phyloP scores from a whole-genome alignment of 116 monocot species.

The Phalaenopsis hybrid region DNA sequence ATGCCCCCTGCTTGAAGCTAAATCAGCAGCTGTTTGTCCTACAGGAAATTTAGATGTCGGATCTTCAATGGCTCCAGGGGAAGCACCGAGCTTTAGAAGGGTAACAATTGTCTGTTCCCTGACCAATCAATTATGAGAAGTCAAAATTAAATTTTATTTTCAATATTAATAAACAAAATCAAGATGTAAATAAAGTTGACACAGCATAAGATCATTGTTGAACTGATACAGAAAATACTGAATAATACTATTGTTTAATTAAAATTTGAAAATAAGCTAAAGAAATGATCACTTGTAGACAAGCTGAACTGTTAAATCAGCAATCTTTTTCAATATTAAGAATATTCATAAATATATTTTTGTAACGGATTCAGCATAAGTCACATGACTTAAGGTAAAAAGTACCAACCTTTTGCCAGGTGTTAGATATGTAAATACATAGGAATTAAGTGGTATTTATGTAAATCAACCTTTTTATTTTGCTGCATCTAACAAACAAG shows the following conservation, averaged over 20 bases:
- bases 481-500: too few species aligned
- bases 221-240: background rate
- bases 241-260: background rate
- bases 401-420: too few species aligned
- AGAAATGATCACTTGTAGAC: background rate
- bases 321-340: background rate
- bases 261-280: background rate
- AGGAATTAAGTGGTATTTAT: too few species aligned
- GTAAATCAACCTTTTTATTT: too few species aligned
- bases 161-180: background rate
- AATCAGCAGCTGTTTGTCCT: conserved; percentile 67
- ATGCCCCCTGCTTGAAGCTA: conserved; percentile 60
- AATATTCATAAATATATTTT: background rate
- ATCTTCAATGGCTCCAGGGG: conserved; percentile 55
- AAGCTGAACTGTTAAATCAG: background rate
- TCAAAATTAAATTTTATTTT: background rate
- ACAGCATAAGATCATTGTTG: background rate
- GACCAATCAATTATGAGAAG: conserved; percentile 12
- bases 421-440: too few species aligned
- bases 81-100: conserved; percentile 47
- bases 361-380: too few species aligned
- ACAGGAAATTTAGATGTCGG: conserved; percentile 52
- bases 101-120: conserved; percentile 57
- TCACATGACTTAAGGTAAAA: too few species aligned
- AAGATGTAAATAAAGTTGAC: background rate